These are phyloP conservation scores for Erythrophleum ivorense DNA, from an alignment of 331 rosid genomes.

Conservation along the genomic window DNA sequence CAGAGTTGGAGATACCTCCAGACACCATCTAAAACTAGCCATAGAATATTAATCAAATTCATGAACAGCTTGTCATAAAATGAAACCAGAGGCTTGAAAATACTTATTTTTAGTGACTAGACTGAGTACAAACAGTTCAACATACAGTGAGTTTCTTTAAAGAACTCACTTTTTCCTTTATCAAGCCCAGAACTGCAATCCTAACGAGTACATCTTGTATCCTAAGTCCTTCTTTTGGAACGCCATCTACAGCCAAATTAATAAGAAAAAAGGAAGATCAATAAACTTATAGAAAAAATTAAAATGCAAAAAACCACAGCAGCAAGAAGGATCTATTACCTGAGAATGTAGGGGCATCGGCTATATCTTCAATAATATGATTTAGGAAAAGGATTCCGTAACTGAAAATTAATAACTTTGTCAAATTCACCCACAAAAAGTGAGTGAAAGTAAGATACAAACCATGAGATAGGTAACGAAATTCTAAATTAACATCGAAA, in stretches of 20 bases:
- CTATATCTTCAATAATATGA: conserved; percentile 80
- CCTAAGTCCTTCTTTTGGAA: conserved; percentile 97
- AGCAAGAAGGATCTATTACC: conserved; percentile 59
- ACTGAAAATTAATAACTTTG: conserved; percentile 49
- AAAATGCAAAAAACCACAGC: conserved; percentile 31
- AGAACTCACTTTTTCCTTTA: conserved; percentile 80
- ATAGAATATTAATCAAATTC: neutral
- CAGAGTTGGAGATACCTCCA: neutral
- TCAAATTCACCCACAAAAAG: conserved; percentile 39
- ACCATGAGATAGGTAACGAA: conserved; percentile 11
- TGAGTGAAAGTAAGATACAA: conserved; percentile 21
- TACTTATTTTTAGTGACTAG: neutral
- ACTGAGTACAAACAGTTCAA: conserved; percentile 4
- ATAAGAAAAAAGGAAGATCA: conserved; percentile 29
- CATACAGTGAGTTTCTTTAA: conserved; percentile 3
- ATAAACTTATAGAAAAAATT: conserved; percentile 7
- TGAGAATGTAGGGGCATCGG: conserved; percentile 79
- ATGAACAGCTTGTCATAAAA: conserved; percentile 4
- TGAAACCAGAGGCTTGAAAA: neutral
- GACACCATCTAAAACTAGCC: neutral
- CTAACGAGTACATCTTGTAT: conserved; percentile 91
- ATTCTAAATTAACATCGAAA: conserved; percentile 12
- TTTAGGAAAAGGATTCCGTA: conserved; percentile 85
- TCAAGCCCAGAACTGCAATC: conserved; percentile 74
- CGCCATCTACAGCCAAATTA: conserved; percentile 74